Evolutionary conservation across 768 basidiomycete species (phyloP).

Genomic region (Omphalotus guepiniiformis): DNA sequence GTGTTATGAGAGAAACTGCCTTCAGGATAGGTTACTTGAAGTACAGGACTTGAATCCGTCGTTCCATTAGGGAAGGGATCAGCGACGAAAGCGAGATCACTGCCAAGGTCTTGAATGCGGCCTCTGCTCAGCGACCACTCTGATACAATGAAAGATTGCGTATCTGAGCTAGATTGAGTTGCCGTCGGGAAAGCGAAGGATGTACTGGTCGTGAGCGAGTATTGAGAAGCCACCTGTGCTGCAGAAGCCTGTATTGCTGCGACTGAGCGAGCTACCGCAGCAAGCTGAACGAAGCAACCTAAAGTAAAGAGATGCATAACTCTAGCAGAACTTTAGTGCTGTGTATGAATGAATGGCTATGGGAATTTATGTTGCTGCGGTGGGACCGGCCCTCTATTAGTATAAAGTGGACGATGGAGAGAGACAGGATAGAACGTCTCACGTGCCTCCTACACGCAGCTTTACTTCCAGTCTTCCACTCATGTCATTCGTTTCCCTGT

Average conservation of each 20-base stretch:
- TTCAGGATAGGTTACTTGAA: constrained; percentile 61
- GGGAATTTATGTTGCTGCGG: no score
- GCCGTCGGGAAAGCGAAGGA: constrained; percentile 60
- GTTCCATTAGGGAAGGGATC: constrained; percentile 60
- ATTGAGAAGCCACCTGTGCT: constrained; percentile 43
- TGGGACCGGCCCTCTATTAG: no score
- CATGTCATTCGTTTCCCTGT: constrained; percentile 3
- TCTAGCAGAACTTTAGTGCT: no score
- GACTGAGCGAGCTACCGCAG: constrained; percentile 12
- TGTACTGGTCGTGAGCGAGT: constrained; percentile 56
- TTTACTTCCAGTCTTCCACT: not conserved
- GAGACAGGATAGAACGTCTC: not conserved
- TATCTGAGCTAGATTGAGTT: constrained; percentile 45
- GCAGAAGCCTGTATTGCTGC: constrained; percentile 26
- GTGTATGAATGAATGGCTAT: no score
- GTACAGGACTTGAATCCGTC: constrained; percentile 28
- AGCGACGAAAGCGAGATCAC: constrained; percentile 55
- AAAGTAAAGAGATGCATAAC: no score
- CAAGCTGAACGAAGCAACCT: constrained; percentile 17
- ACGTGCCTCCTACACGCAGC: not conserved
- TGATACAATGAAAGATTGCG: constrained; percentile 47
- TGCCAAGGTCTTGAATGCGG: constrained; percentile 52
- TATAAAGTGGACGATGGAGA: not conserved
- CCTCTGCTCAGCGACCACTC: constrained; percentile 62
- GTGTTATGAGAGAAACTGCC: constrained; percentile 55